phyloP scores from a whole-genome alignment of 192 early-diverging fungal genomes.

The Entomortierella lignicola region DNA sequence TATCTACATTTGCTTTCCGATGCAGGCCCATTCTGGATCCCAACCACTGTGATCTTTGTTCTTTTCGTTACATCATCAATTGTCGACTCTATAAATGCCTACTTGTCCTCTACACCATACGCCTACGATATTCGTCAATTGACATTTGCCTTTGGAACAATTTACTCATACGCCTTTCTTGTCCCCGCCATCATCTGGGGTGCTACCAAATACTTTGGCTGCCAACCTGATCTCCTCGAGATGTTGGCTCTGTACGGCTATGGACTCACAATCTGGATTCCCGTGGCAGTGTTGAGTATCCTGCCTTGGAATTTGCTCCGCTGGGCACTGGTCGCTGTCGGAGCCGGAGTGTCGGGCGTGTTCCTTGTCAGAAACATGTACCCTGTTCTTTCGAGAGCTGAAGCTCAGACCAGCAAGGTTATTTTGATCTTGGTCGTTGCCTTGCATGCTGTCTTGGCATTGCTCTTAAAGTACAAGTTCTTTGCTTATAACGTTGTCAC shows the following conservation, averaged over 20 bases:
- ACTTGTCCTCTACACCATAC: slow-evolving; percentile 62
- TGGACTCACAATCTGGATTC: slow-evolving; percentile 92
- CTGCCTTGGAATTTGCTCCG: slow-evolving; percentile 82
- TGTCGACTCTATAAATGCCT: slow-evolving; percentile 82
- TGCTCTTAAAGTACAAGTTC: slow-evolving; percentile 89
- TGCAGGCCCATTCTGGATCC: slow-evolving; percentile 95
- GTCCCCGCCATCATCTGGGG: slow-evolving; percentile 82
- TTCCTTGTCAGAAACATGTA: slow-evolving; percentile 71
- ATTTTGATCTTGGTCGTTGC: slow-evolving; percentile 72
- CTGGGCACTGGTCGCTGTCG: slow-evolving; percentile 83
- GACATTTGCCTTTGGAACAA: slow-evolving; percentile 80
- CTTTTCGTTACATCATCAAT: slow-evolving; percentile 94
- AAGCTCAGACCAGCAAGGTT: slow-evolving; percentile 75
- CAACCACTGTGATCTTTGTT: slow-evolving; percentile 93
- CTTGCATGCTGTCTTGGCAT: slow-evolving; percentile 73
- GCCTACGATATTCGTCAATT: slow-evolving; percentile 85
- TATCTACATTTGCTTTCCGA: background rate
- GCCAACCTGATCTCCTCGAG: slow-evolving; percentile 83
- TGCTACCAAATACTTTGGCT: slow-evolving; percentile 86
- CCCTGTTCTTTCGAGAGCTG: slow-evolving; percentile 74
- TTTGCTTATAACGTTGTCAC: slow-evolving; percentile 67
- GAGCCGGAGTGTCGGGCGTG: slow-evolving; percentile 76
- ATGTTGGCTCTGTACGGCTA: slow-evolving; percentile 92
- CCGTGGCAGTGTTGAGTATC: slow-evolving; percentile 85
- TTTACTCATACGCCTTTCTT: slow-evolving; percentile 86